Base-by-base conservation (phyloP, 2,329 filamentous ascomycete species). In the Chrysoporthe puriensis region DNA sequence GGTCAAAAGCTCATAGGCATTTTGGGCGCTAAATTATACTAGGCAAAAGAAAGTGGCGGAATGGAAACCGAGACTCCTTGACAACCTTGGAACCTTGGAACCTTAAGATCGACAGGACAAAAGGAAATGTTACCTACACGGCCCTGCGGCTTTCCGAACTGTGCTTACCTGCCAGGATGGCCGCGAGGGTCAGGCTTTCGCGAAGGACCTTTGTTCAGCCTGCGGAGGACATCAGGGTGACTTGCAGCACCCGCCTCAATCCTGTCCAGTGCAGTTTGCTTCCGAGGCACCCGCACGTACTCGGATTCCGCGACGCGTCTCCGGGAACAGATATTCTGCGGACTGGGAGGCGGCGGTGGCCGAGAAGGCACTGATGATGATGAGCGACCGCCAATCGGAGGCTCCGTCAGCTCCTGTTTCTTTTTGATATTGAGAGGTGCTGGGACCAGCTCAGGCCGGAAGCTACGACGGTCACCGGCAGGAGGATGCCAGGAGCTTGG, bases 371-470 rank as follows among this genome's bases (percentile, higher is more conserved):
- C 11, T 54, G 50, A 26, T 16, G 21, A n/a, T 13, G n/a, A 21
- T 26, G 48, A 26, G n/a, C 3, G 13, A 13, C 11, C 8, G n/a
- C 21, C 21, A 32, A n/a, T 52, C n/a, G 21, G 11, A 1, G 50
- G 50, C 26, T 32, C 7, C 16, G 34, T n/a, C 26, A 4, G 34
- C 54, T 32, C 21, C 36, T 54, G 21, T 14, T 57, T 48, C 26
- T 64, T 64, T 13, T 8, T 54, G 14, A 58, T 52, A 3, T 34
- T 59, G 42, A 66, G n/a, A 4, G 67, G 59, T 2, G 58, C 40
- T 1, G 63, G 63, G 4, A 61, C 26, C 36, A 56, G 7, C 18
- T 57, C 62, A n/a, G 56, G 43, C 16, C 21, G 14, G 16, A 57
- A 57, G 11, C 18, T 34, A 7, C 34, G 26, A n/a, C 11, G 21